Evolutionary conservation across 306 rosid genomes (phyloP).

Genomic region (Mimosa pudica): DNA sequence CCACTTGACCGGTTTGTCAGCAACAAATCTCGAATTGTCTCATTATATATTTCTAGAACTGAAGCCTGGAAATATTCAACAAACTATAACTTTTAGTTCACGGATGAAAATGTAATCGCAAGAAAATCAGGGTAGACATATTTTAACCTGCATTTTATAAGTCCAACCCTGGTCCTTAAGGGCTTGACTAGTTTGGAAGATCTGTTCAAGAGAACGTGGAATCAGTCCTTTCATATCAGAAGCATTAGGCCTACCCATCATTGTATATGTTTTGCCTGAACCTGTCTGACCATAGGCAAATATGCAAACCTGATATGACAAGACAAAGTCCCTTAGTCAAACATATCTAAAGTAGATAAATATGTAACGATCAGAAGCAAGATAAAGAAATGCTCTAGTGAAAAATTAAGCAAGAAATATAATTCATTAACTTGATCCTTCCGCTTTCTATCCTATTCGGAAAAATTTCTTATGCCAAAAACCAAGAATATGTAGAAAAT

Average conservation of each 20-base stretch:
- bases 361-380: background rate
- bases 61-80: conserved; percentile 56
- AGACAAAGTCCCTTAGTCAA: conserved; percentile 28
- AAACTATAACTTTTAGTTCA: conserved; percentile 27
- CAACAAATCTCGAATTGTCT: conserved; percentile 85
- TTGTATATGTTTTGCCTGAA: conserved; percentile 87
- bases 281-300: conserved; percentile 97
- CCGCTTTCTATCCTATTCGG: background rate
- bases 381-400: background rate
- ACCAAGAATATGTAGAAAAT: conserved; percentile 5
- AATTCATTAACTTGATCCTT: conserved; percentile 7
- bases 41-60: conserved; percentile 83
- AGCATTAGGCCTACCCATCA: conserved; percentile 87
- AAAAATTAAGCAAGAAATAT: background rate
- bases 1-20: conserved; percentile 61
- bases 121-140: conserved; percentile 17
- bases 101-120: conserved; percentile 17
- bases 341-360: conserved; percentile 2
- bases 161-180: conserved; percentile 87
- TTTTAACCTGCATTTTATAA: conserved; percentile 76
- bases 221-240: conserved; percentile 81
- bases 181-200: conserved; percentile 77
- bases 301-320: conserved; percentile 79
- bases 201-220: conserved; percentile 87
- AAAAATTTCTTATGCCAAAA: background rate